Evolutionary conservation across 2,329 filamentous ascomycete genomes (phyloP), one percentile per base, ranked within the genome.

Genomic region (Aureobasidium uvarum): DNA sequence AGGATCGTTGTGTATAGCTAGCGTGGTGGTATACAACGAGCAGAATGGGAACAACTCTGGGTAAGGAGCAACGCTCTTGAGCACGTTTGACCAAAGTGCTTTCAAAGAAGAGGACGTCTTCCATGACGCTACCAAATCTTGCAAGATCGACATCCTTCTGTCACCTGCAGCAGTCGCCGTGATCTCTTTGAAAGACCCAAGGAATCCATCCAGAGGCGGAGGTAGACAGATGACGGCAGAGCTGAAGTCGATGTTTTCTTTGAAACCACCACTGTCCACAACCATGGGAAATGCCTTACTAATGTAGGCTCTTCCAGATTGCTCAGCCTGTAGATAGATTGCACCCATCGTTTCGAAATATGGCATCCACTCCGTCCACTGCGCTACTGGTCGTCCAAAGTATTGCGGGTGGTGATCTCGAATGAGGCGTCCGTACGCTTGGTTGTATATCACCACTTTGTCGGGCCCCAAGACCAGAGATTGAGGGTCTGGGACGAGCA

Each of bases 391-490:
- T 25, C 6, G n/a, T 11, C 56, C 56, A 18, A 60, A 60, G 13
- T 60, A 60, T 1, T 13, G n/a, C 6, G 56, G 56, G 13, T 60
- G 41, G 13, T 60, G 41, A 10, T 60, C 56, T 13, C 56, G 56
- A 28, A 60, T 60, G 11, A 60, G 25, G 5, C 28, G 23, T 8
- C 56, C 56, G 39, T 68, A 68, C 2, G 67, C 65, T 41, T 52
- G 60, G 60, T 68, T 68, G 50, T 68, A 68, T 2, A 68, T 54
- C 4, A 68, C 38, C 5, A 55, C 25, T 18, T 48, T 62, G 14
- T 68, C 62, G 2, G 20, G 16, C 13, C 65, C 67, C 4, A 68
- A 20, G 25, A 66, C 46, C 18, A 68, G 51, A 28, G 25, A 51
- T 25, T 65, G 67, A 3, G 67, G 64, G 31, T 66, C 25, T 13